These are phyloP conservation scores for Leccinum ponderosum DNA, from an alignment of 1,284 basidiomycete genomes.

Conservation along the genomic window DNA sequence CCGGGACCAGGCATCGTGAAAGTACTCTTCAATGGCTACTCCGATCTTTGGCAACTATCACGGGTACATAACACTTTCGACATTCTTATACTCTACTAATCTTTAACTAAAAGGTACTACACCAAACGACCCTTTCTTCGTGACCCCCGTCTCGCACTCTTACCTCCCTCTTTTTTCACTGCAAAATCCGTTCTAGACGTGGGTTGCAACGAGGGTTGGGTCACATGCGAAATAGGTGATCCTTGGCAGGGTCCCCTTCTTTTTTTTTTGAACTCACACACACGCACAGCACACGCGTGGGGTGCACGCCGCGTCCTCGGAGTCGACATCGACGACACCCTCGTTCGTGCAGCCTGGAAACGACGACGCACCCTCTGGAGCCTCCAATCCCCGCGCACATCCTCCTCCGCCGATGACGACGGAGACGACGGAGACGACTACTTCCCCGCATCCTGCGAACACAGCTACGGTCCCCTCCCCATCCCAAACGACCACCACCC, in stretches of 20 bases:
- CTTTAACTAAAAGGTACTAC: constrained; percentile 58
- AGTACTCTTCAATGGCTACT: neutral
- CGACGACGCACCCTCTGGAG: constrained; percentile 70
- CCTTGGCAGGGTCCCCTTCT: no score
- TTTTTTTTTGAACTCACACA: neutral
- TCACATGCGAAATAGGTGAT: constrained; percentile 78
- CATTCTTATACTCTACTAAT: no score
- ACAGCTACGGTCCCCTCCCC: constrained; percentile 71
- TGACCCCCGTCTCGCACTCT: constrained; percentile 60
- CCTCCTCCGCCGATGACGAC: neutral
- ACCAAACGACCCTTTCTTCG: constrained; percentile 58
- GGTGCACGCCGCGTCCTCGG: constrained; percentile 66
- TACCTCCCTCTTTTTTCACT: constrained; percentile 55
- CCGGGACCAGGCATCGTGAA: constrained; percentile 36
- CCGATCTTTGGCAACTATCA: constrained; percentile 64
- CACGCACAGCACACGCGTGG: constrained; percentile 55
- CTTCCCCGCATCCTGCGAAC: constrained; percentile 74
- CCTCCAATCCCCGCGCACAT: constrained; percentile 45
- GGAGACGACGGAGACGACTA: constrained; percentile 36
- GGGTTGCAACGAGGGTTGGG: constrained; percentile 82
- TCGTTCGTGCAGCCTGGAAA: constrained; percentile 73
- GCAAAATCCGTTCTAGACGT: constrained; percentile 70
- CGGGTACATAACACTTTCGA: constrained; percentile 38
- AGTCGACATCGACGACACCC: constrained; percentile 76
- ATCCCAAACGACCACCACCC: constrained; percentile 41